Percentiles rank a stretch among this genome's conserved stretches.
These are phyloP conservation scores for Blastobotrys illinoisensis DNA, from an alignment of 1,139 yeast genomes.

Conservation along the genomic window DNA sequence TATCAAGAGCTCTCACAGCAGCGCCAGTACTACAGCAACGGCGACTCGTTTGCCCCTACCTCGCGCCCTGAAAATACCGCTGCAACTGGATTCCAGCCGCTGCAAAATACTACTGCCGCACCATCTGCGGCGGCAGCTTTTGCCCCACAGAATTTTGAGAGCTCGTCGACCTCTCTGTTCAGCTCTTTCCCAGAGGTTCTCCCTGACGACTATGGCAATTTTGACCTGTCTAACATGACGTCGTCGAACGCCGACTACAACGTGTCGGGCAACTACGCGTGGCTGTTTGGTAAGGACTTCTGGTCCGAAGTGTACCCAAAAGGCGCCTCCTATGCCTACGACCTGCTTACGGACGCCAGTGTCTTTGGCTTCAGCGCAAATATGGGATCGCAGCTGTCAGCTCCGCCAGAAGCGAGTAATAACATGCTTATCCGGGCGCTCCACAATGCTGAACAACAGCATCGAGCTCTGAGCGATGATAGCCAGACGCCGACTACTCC, in stretches of 20 bases:
- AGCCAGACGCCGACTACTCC: neutral
- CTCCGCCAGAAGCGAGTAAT: neutral
- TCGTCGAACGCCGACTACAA: conserved; percentile 17
- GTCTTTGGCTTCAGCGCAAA: neutral
- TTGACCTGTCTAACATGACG: conserved; percentile 7
- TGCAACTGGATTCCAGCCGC: neutral
- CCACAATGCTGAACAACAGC: neutral
- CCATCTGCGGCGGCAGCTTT: conserved; percentile 6
- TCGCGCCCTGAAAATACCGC: neutral
- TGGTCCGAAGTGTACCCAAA: conserved; percentile 15
- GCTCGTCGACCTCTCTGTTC: conserved; percentile 3
- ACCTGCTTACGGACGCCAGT: conserved; percentile 10
- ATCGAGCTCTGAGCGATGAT: neutral
- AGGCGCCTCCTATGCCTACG: conserved; percentile 12
- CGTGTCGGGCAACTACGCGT: conserved; percentile 23
- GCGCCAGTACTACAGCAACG: neutral
- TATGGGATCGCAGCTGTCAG: neutral
- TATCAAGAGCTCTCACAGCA: neutral
- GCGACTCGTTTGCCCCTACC: neutral
- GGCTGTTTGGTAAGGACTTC: conserved; percentile 23
- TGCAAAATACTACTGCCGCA: neutral
- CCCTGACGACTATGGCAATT: conserved; percentile 14
- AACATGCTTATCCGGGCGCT: neutral
- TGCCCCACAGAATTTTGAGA: neutral
- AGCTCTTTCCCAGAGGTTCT: conserved; percentile 11